These are phyloP conservation scores for Inga oerstediana DNA, from an alignment of 306 rosid genomes.

Conservation along the genomic window DNA sequence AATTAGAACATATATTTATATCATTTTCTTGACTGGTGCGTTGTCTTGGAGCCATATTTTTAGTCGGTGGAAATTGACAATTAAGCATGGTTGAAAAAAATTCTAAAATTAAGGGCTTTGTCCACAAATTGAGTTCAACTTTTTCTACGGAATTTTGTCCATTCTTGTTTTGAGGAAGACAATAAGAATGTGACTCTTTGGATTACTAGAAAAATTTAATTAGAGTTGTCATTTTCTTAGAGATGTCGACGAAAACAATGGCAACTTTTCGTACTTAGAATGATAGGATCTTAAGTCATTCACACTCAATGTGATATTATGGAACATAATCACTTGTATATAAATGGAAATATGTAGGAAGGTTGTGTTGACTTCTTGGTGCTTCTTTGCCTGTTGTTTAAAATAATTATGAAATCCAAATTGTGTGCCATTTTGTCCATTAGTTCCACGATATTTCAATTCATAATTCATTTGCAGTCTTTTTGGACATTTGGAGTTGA, in stretches of 20 bases:
- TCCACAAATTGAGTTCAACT: conserved; percentile 5
- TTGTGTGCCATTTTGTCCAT: not conserved
- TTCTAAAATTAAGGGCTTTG: not conserved
- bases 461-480: conserved; percentile 33
- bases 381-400: not conserved
- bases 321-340: not conserved
- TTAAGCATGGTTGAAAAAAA: conserved; percentile 4
- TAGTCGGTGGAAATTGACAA: conserved; percentile 14
- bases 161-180: not conserved
- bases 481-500: conserved; percentile 21
- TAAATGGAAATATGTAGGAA: not conserved
- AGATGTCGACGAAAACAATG: conserved; percentile 29
- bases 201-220: conserved; percentile 24
- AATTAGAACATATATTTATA: not conserved
- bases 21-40: not conserved
- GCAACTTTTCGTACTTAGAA: not conserved
- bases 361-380: not conserved
- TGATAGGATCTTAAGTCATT: not conserved
- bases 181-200: conserved; percentile 13
- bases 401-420: not conserved
- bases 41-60: conserved; percentile 18
- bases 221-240: not conserved
- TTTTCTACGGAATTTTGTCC: conserved; percentile 18
- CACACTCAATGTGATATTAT: not conserved
- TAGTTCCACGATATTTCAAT: not conserved